Evolutionary conservation across 2,329 filamentous ascomycete genomes (phyloP).

Genomic region (Dothideomycetes sp.): DNA sequence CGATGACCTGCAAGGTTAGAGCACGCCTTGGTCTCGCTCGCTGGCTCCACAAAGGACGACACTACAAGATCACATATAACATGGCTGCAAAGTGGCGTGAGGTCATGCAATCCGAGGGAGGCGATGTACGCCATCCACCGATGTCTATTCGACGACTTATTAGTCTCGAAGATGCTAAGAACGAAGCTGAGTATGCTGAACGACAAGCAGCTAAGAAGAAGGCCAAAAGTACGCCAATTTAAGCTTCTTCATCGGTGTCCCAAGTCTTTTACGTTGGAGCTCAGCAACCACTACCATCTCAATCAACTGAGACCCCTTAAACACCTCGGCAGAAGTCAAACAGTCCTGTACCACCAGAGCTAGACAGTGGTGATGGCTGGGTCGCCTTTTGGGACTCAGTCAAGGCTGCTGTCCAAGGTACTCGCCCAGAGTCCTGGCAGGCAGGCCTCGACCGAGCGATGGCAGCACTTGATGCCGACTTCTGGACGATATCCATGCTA

Average conservation of each 20-base stretch:
- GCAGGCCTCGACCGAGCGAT: constrained; percentile 2
- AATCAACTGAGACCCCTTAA: not conserved
- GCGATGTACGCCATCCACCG: not conserved
- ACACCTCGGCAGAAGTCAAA: not conserved
- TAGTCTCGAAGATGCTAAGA: no score
- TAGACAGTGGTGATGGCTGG: not conserved
- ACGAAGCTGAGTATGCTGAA: no score
- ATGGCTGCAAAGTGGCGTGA: not conserved
- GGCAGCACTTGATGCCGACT: constrained; percentile 2
- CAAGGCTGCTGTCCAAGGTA: not conserved
- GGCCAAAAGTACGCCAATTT: not conserved
- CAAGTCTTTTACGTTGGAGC: constrained; percentile 1
- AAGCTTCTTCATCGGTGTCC: constrained; percentile 1
- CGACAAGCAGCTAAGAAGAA: not conserved
- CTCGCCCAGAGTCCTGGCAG: not conserved
- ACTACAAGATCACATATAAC: constrained; percentile 1
- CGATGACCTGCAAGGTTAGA: not conserved
- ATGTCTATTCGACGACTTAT: not conserved
- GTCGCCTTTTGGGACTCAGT: constrained; percentile 1
- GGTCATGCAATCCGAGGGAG: not conserved
- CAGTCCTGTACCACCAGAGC: not conserved
- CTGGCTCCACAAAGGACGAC: not conserved
- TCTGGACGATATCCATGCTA: not conserved
- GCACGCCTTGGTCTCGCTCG: not conserved
- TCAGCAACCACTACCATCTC: not conserved